phyloP scores from a whole-genome alignment of 371 early-diverging fungal species.

The Mortierella sp. region DNA sequence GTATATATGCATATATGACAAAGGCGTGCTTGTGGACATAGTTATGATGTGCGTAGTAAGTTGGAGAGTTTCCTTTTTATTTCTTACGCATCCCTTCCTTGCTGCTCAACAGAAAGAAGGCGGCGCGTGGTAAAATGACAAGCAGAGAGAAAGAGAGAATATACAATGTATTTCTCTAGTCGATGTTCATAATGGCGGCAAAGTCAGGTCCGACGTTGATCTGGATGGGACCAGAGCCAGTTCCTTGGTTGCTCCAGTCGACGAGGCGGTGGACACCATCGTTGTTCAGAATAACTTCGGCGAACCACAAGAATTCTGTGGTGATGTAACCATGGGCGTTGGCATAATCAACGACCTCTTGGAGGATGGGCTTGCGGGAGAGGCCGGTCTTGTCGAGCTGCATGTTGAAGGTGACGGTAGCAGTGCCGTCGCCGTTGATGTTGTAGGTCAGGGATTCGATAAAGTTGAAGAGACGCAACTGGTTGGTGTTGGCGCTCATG shows the following conservation, averaged over 20 bases:
- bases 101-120: background rate
- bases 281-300: conserved; percentile 34
- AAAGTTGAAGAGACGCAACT: conserved; percentile 33
- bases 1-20: no score
- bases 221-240: conserved; percentile 3
- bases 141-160: background rate
- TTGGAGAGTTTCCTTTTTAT: background rate
- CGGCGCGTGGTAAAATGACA: background rate
- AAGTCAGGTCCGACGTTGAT: conserved; percentile 45
- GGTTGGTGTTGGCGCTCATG: background rate
- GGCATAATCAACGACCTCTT: conserved; percentile 24
- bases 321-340: conserved; percentile 32
- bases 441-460: conserved; percentile 20
- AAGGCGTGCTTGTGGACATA: no score
- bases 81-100: background rate
- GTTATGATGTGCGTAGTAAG: background rate
- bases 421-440: conserved; percentile 26
- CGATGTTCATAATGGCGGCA: conserved; percentile 31
- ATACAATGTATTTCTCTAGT: background rate
- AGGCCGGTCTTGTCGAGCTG: background rate
- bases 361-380: conserved; percentile 14
- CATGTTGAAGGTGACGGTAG: conserved; percentile 36
- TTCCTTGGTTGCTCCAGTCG: conserved; percentile 30
- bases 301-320: conserved; percentile 24
- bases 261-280: conserved; percentile 33